Evolutionary conservation across 345 rosid species (phyloP), one percentile per base, ranked within the genome.

Genomic region (Arabidopsis suecica): DNA sequence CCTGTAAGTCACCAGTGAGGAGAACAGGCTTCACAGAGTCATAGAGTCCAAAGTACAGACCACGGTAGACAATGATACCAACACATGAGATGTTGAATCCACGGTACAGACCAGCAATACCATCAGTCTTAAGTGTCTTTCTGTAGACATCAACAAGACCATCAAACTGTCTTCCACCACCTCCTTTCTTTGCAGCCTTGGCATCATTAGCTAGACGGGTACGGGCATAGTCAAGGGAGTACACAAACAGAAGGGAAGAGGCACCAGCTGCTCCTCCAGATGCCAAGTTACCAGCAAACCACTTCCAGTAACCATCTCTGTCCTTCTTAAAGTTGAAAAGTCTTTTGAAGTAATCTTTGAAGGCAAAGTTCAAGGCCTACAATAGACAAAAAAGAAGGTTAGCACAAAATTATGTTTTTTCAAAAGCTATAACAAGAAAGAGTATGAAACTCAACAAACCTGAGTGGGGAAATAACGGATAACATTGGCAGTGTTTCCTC

Each of bases 251-350:
- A 57, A 86, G 92, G 49, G 94, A 91, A 45, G 94, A 87, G 36
- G 97, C 97, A 79, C 97, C 97, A 73, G 97, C 97, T 5, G 87
- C 88, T 60, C 94, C 97, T 34, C 97, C 97, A 12, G 97, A 91
- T 45, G 76, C 96, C 90, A 90, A 82, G 82, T 90, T 90, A 38
- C 93, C 96, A 59, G 89, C 96, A 77, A 89, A 89, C 96, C 96
- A 89, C 59, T 86, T 88, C 96, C 96, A 89, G 85, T 89, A 89
- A 60, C 92, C 93, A 78, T 87, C 91, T 22, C 63, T 88, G 82
- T 89, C 95, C 74, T 89, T 89, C 92, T 88, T 89, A 79, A 86
- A 88, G 89, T 89, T 89, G 72, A 89, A 89, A 60, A 88, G 81
- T 79, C 89, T 88, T 82, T 89, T 89, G 82, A 89, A 89, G 84